Base-by-base conservation (phyloP, 495 filamentous ascomycete genomes). In the Aspergillus nidulans region DNA sequence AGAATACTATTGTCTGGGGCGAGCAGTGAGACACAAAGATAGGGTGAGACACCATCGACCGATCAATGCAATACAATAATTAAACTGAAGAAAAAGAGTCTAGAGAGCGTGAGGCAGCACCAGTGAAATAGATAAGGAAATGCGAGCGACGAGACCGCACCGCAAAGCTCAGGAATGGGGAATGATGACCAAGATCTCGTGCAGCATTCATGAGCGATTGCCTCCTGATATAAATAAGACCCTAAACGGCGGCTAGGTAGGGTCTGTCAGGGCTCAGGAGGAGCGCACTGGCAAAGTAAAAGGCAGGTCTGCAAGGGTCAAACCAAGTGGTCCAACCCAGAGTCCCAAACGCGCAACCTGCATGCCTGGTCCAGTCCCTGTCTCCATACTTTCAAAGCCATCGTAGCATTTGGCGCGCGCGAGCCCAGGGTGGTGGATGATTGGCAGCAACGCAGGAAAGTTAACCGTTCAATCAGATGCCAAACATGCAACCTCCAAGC, bases 21-120 rank as follows among this genome's bases (percentile, higher is more conserved):
- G 60, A 66, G 52, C 24, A 49, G 49, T 68, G 67, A 70, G 63
- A 74, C 66, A 68, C 63, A 47, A 48, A 25, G 49, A 46, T 10
- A 52, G 39, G 40, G 49, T 43, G 50, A 53, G 50, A 54, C 48
- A 62, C 52, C 61, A 60, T 71, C 58, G 56, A 41, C 47, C 30
- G 54, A 47, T 50, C 46, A 44, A 52, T 52, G 51, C 18, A 53
- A 49, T 48, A 32, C 45, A 28, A 36, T 43, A 34, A 56, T 49
- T 42, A 49, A 16, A 21, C 36, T 38, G 52, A 45, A 28, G 26
- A 48, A 15, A 44, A 39, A 30, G 36, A 49, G 36, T 13, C 49
- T 50, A 58, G 50, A 34, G 49, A 48, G 39, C 39, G 34, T 26
- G n/a, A 48, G 44, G 47, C 26, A 41, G n/a, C 43, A 56, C 15